phyloP scores from a whole-genome alignment of 2,329 filamentous ascomycete species.

The Aphanocladium album region DNA sequence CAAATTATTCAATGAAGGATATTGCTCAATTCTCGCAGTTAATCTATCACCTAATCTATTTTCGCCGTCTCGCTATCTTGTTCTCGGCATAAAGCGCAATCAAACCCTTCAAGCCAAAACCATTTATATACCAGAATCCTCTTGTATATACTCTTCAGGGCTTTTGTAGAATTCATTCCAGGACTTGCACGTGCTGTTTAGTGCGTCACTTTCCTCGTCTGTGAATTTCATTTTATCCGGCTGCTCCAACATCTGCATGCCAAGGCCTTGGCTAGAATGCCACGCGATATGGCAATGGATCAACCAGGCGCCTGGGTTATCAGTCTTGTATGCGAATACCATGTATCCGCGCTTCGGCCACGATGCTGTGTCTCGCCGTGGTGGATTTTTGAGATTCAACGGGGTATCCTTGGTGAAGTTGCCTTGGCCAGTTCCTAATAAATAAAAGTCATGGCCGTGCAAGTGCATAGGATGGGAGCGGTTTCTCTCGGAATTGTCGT shows the following conservation, averaged over 20 bases:
- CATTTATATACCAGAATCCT: background rate
- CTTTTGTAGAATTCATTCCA: background rate
- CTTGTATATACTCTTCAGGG: background rate
- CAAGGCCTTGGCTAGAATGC: slow-evolving; percentile 42
- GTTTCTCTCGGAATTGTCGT: slow-evolving; percentile 7
- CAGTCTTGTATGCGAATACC: slow-evolving; percentile 43
- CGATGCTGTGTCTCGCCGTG: slow-evolving; percentile 47
- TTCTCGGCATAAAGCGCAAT: too few species aligned
- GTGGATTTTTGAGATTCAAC: slow-evolving; percentile 34
- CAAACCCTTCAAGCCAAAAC: too few species aligned
- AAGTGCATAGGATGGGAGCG: slow-evolving; percentile 21
- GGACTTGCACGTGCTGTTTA: background rate
- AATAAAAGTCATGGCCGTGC: slow-evolving; percentile 20
- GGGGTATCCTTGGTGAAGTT: slow-evolving; percentile 10
- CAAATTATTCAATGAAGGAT: too few species aligned
- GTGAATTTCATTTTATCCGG: background rate
- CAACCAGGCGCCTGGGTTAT: slow-evolving; percentile 44
- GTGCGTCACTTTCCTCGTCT: background rate
- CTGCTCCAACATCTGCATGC: background rate
- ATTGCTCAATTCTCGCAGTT: too few species aligned
- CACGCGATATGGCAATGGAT: slow-evolving; percentile 60
- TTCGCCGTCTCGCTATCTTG: background rate
- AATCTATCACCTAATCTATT: background rate
- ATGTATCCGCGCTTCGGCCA: slow-evolving; percentile 40
- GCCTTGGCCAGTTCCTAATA: slow-evolving; percentile 14